Evolutionary conservation across 768 basidiomycete species (phyloP), one percentile per base, ranked within the genome.

Genomic region (Mrakia frigida): DNA sequence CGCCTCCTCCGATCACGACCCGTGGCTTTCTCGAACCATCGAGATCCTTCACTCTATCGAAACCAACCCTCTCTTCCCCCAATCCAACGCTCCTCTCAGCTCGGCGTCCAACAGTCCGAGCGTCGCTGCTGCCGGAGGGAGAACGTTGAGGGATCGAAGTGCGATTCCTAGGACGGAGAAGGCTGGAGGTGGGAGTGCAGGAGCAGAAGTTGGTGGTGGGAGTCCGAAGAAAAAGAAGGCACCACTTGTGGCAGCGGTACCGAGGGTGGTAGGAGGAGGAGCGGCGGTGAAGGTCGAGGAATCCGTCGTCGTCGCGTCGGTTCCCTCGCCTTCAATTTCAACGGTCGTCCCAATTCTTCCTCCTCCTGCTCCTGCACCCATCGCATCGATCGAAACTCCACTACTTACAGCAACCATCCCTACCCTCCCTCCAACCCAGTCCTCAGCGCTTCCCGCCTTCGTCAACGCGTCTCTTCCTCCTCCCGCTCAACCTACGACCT

Each of bases 131-230:
- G 52, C 50, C 1, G 70, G 70, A 50, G 70, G 70, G 33, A 28
- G 70, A 21, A 72, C 70, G 70, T 39, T 72, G 41, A 28, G 73
- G 31, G 73, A 65, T 67, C 61, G 73, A 35, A 65, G 65, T 25
- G 28, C 59, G 43, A 74, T 63, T 33, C 41, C 50, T 18, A 43
- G 59, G 43, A 43, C 61, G 41, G 73, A 74, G 63, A 74, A 68
- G 46, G 46, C 50, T 52, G 70, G 50, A 52, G 63, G 53, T 7
- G 73, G 25, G 67, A 21, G 1, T 31, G 59, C 21, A 5, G 59
- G 61, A 18, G 73, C 33, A 5, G 71, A n/a, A 10, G 52, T 59
- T 6, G 35, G 23, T 6, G 46, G 46, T 28, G 70, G 52, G 16
- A 56, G 71, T 25, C 46, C 59, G 21, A 72, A 53, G 59, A 56